These are phyloP conservation scores for Mesembryanthemum crystallinum DNA, from an alignment of 148 eudicot genomes.

Conservation along the genomic window DNA sequence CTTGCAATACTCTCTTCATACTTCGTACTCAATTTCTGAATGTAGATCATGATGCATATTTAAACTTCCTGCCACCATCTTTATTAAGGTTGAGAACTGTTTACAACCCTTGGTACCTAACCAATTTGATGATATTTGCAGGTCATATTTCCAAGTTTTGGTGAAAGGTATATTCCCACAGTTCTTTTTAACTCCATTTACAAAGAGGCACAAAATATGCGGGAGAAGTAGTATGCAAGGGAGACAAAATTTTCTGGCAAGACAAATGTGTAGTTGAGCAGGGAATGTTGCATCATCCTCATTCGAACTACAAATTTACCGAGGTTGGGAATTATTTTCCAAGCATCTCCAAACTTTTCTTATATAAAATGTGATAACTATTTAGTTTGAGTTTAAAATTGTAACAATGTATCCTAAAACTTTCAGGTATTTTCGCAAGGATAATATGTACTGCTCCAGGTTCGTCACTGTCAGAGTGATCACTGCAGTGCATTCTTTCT, in stretches of 20 bases:
- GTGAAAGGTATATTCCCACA: slow-evolving; percentile 62
- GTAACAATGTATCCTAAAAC: no score
- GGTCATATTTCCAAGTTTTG: slow-evolving; percentile 81
- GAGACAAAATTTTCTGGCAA: background rate
- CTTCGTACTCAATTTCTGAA: no score
- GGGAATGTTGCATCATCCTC: slow-evolving; percentile 6
- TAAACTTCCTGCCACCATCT: no score
- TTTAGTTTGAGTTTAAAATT: background rate
- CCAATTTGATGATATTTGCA: slow-evolving; percentile 21
- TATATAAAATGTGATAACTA: background rate
- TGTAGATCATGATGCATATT: no score
- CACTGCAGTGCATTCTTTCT: no score
- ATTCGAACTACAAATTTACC: background rate
- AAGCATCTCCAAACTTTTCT: background rate
- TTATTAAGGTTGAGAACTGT: background rate
- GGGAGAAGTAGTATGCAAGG: slow-evolving; percentile 20
- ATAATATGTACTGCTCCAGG: background rate
- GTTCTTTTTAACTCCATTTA: slow-evolving; percentile 47
- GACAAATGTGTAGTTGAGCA: background rate
- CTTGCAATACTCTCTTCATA: no score
- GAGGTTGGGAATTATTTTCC: background rate
- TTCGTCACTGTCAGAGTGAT: background rate
- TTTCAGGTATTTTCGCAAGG: background rate
- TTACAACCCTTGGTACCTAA: background rate
- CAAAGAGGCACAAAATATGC: slow-evolving; percentile 47